phyloP scores from a whole-genome alignment of 176 grass and related monocot species.

The Oryza coarctata region DNA sequence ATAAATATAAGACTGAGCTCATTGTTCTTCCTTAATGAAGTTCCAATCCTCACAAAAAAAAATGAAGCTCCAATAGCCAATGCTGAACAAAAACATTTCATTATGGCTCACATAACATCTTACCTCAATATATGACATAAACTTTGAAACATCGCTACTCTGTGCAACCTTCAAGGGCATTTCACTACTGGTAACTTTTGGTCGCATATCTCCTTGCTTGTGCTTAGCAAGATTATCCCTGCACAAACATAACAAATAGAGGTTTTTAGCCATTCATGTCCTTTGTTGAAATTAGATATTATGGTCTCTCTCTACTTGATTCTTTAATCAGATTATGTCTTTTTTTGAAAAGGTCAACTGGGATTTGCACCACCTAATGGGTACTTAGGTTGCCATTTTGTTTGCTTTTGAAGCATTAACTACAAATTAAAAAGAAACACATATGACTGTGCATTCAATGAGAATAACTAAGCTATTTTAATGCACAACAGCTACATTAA shows the following conservation, averaged over 20 bases:
- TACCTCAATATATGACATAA: slow-evolving; percentile 71
- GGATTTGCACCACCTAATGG: neutral
- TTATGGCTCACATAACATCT: slow-evolving; percentile 16
- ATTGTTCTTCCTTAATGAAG: slow-evolving; percentile 7
- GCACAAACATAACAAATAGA: slow-evolving; percentile 27
- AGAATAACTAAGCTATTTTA: neutral
- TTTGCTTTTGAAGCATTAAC: neutral
- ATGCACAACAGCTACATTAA: neutral
- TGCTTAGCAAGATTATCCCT: slow-evolving; percentile 46
- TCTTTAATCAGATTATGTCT: neutral
- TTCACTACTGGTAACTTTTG: slow-evolving; percentile 13
- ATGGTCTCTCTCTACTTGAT: neutral
- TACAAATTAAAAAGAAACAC: neutral
- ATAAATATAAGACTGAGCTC: neutral
- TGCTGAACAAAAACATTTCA: neutral
- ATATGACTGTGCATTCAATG: neutral
- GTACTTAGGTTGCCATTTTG: neutral
- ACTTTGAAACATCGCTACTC: slow-evolving; percentile 49
- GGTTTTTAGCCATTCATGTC: neutral
- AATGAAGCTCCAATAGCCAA: neutral
- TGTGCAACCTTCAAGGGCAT: slow-evolving; percentile 6
- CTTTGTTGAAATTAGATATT: neutral
- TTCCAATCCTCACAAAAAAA: neutral
- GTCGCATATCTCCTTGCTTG: slow-evolving; percentile 34
- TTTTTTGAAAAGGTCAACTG: neutral